Conservation (phyloP, 176 grass and related monocot species). For the Otatea glauca region DNA sequence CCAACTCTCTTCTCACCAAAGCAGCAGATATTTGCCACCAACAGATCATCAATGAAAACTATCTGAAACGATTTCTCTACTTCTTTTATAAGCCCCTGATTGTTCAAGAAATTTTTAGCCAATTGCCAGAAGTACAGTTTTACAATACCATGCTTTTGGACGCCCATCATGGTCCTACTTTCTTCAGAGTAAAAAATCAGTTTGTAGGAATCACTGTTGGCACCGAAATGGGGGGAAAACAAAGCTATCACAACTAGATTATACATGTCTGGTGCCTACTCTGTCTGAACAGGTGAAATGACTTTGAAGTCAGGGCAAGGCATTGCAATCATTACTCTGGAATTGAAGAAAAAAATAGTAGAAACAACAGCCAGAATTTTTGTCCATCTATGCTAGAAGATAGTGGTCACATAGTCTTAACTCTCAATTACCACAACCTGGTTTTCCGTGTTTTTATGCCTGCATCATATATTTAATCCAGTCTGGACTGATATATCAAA, state of each 20-base stretch:
- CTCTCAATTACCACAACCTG: background rate
- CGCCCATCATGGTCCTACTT: background rate
- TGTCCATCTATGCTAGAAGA: background rate
- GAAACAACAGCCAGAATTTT: background rate
- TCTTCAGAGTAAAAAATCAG: background rate
- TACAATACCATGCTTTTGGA: background rate
- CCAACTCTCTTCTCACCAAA: background rate
- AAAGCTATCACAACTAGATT: too few species aligned
- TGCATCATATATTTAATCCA: background rate
- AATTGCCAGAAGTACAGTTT: background rate
- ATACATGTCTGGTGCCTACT: too few species aligned
- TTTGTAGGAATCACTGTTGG: background rate
- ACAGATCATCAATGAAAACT: background rate
- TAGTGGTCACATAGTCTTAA: background rate
- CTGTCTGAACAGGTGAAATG: too few species aligned
- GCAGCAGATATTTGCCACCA: slow-evolving; percentile 7
- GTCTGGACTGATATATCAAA: background rate
- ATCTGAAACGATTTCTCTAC: background rate
- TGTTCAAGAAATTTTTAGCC: background rate
- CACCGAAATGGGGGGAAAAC: too few species aligned
- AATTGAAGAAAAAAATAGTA: background rate
- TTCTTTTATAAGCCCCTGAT: background rate
- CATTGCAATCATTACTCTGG: too few species aligned
- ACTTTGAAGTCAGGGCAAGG: too few species aligned
- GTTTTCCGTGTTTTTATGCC: background rate